Evolutionary conservation across 208 protist genomes (phyloP).

Genomic region (Leishmania major): DNA sequence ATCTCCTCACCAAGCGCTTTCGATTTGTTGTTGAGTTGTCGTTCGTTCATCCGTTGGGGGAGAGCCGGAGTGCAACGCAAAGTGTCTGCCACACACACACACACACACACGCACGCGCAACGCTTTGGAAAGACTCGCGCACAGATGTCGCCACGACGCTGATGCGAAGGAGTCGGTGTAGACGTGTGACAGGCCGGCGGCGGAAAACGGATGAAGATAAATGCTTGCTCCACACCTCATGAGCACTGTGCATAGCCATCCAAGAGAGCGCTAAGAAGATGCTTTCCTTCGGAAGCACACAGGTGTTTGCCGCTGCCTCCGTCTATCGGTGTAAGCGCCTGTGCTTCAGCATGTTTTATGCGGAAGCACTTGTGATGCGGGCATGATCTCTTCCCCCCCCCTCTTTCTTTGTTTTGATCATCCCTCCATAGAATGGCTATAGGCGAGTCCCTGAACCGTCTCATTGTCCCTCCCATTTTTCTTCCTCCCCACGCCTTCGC

Average conservation of each 20-base stretch:
- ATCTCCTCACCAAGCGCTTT: too few species aligned
- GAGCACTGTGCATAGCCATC: not conserved
- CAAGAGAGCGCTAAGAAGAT: not conserved
- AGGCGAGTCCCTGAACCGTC: not conserved
- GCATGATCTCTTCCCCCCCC: not conserved
- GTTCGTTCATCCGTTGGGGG: not conserved
- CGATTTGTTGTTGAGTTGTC: too few species aligned
- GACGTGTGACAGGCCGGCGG: not conserved
- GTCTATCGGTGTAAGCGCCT: not conserved
- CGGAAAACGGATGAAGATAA: not conserved
- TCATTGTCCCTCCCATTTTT: not conserved
- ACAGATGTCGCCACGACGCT: not conserved
- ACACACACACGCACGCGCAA: not conserved
- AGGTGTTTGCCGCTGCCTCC: not conserved
- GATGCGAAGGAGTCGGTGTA: not conserved
- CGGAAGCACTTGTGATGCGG: not conserved
- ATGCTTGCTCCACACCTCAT: not conserved
- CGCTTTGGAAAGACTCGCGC: not conserved
- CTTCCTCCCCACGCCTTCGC: not conserved
- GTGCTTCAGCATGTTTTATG: not conserved
- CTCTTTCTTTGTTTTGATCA: not conserved
- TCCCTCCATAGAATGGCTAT: not conserved
- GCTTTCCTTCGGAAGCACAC: not conserved
- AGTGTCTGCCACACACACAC: not conserved
- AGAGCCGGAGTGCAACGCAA: not conserved